Evolutionary conservation across 176 grass and related monocot species (phyloP), one percentile per base, ranked within the genome.

Genomic region (Raddia distichophylla): DNA sequence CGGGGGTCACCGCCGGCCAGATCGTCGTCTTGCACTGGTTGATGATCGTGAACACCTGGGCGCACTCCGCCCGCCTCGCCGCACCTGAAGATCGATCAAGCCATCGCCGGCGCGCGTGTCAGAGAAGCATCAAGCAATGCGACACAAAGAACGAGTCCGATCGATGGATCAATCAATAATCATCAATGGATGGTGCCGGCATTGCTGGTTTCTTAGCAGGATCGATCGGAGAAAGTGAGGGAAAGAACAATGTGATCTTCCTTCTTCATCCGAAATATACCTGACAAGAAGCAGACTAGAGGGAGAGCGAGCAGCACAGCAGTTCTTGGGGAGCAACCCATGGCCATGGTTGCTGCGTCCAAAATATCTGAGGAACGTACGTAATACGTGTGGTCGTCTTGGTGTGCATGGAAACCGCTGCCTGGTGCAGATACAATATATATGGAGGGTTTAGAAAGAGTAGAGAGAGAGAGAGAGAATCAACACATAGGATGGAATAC

Each of bases 1-100:
- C 89, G 8, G 92, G 92, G 3, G 66, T 87, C 78, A 75, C 77
- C 3, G 74, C 92, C 2, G 92, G 92, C 92, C 92, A 94, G 33
- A 94, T 79, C 5, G 76, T 89, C 19, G 74, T 35, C 67, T 78
- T 86, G 83, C 92, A 94, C 33, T 84, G 53, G 71, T 94, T 94
- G 55, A 89, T 76, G 55, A 94, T 84, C 2, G 92, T 94, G 71
- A 91, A 94, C 2, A 81, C 47, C 48, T 89, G 48, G 10, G 83
- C 83, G 13, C 73, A 74, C 44, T 93, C 88, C 0, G 88, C 68
- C 27, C 10, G 18, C 43, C 18, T 76, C 48, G 13, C 6, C 1
- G 52, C 78, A 1, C 77, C 77, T 80, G 64, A 11, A 10, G 16
- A 8, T 40, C 37, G 37, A 8, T 40, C 37, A 5, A 40, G 37